Percentiles rank a stretch among this genome's conserved stretches.
Evolutionary conservation across 345 rosid genomes (phyloP).

Genomic region (Stellera chamaejasme): DNA sequence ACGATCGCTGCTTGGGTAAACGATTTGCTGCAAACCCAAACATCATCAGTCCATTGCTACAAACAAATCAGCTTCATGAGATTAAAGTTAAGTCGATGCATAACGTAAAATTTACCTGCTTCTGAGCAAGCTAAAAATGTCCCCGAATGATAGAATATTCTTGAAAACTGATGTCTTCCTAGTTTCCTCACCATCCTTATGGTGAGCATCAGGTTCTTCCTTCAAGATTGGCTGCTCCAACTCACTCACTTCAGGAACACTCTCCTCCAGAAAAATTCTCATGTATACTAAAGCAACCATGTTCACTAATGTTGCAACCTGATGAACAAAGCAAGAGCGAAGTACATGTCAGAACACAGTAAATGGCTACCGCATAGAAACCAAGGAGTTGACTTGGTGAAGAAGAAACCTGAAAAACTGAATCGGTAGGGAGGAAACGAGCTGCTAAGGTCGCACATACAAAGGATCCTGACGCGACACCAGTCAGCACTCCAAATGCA

Average conservation of each 20-base stretch:
- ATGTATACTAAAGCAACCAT: constrained; percentile 58
- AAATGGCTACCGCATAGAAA: background rate
- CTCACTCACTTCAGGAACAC: constrained; percentile 10
- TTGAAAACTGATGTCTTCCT: constrained; percentile 15
- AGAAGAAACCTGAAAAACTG: constrained; percentile 49
- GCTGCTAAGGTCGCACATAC: constrained; percentile 60
- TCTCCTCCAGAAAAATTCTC: constrained; percentile 75
- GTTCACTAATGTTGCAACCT: constrained; percentile 55
- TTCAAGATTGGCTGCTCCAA: constrained; percentile 44
- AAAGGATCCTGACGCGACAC: constrained; percentile 37
- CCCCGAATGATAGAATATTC: constrained; percentile 51
- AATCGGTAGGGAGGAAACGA: constrained; percentile 56
- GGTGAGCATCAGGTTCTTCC: constrained; percentile 11
- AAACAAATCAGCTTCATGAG: background rate
- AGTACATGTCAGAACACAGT: background rate
- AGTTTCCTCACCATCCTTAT: constrained; percentile 15
- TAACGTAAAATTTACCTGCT: constrained; percentile 35
- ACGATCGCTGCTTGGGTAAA: constrained; percentile 67
- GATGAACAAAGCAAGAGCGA: background rate
- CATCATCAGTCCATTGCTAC: constrained; percentile 1
- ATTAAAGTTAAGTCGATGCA: background rate
- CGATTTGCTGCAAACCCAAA: constrained; percentile 37
- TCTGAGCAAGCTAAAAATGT: constrained; percentile 38
- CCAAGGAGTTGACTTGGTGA: background rate
- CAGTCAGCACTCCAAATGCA: constrained; percentile 63